Percentiles rank a stretch among this genome's conserved stretches.
These are phyloP conservation scores for Parietaria judaica DNA, from an alignment of 306 rosid species.

Conservation along the genomic window DNA sequence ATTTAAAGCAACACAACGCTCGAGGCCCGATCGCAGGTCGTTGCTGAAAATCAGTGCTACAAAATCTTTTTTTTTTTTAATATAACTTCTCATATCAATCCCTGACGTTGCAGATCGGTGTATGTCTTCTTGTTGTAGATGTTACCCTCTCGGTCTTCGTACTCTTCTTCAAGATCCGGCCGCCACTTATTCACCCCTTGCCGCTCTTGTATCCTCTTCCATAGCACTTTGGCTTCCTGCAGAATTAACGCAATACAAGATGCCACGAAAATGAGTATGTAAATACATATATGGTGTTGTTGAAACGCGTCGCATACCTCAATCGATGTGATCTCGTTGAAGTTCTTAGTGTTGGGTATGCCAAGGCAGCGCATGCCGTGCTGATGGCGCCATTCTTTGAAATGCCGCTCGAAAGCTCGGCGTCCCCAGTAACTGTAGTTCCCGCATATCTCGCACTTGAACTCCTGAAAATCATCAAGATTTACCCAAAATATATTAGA, in stretches of 20 bases:
- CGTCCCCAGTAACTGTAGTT: constrained; percentile 99
- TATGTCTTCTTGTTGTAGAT: constrained; percentile 95
- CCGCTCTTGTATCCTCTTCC: constrained; percentile 87
- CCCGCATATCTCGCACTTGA: constrained; percentile 96
- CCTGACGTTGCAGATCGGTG: constrained; percentile 95
- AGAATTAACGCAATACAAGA: constrained; percentile 2
- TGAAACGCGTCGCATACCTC: constrained; percentile 43
- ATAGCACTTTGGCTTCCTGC: constrained; percentile 94
- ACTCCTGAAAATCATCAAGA: constrained; percentile 53
- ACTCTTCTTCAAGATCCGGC: constrained; percentile 95
- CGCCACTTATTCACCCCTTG: constrained; percentile 97
- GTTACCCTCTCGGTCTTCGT: constrained; percentile 97
- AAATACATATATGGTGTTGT: too few species aligned
- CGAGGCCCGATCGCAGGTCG: not conserved
- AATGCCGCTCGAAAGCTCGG: constrained; percentile 93
- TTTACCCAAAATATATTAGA: not conserved
- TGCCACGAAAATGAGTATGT: not conserved
- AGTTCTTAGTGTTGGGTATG: constrained; percentile 94
- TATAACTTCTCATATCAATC: constrained; percentile 35
- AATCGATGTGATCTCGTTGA: constrained; percentile 91
- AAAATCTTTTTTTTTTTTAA: not conserved
- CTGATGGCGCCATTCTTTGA: constrained; percentile 99
- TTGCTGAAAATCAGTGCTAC: not conserved
- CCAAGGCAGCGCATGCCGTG: constrained; percentile 99
- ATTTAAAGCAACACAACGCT: not conserved